Conservation (phyloP, 2,329 filamentous ascomycete species). For the Dissoconium aciculare region DNA sequence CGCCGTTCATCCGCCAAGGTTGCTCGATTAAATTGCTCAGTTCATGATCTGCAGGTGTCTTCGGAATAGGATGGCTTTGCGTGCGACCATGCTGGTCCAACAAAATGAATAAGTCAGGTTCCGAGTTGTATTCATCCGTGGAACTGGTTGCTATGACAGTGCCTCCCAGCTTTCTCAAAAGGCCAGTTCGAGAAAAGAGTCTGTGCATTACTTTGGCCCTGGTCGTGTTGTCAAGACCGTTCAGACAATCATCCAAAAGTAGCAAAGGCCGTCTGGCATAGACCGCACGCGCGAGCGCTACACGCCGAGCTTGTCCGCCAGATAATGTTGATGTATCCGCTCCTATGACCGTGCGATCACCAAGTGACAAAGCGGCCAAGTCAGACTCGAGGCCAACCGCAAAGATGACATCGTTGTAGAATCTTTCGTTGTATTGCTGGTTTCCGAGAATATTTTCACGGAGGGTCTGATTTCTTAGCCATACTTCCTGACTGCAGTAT, state of each 20-base stretch:
- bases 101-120: too few species aligned
- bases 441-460: conserved; percentile 6
- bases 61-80: too few species aligned
- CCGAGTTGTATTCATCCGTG: too few species aligned
- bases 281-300: conserved; percentile 64
- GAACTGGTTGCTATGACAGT: too few species aligned
- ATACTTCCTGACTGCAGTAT: conserved; percentile 11
- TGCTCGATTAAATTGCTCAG: too few species aligned
- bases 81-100: too few species aligned
- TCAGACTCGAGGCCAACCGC: conserved; percentile 65
- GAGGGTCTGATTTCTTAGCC: conserved; percentile 11
- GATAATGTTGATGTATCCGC: conserved; percentile 74
- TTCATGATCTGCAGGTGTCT: too few species aligned
- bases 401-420: conserved; percentile 55
- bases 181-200: too few species aligned
- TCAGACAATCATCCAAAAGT: conserved; percentile 68
- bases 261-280: conserved; percentile 67
- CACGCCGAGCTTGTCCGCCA: conserved; percentile 70
- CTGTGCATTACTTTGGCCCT: too few species aligned
- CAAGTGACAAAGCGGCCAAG: conserved; percentile 58
- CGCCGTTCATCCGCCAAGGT: too few species aligned
- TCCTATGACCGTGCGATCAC: conserved; percentile 67
- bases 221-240: conserved; percentile 51
- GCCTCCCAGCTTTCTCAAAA: too few species aligned
- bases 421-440: conserved; percentile 42